phyloP scores from a whole-genome alignment of 78 protist genomes.

The Planoprotostelium fungivorum region DNA sequence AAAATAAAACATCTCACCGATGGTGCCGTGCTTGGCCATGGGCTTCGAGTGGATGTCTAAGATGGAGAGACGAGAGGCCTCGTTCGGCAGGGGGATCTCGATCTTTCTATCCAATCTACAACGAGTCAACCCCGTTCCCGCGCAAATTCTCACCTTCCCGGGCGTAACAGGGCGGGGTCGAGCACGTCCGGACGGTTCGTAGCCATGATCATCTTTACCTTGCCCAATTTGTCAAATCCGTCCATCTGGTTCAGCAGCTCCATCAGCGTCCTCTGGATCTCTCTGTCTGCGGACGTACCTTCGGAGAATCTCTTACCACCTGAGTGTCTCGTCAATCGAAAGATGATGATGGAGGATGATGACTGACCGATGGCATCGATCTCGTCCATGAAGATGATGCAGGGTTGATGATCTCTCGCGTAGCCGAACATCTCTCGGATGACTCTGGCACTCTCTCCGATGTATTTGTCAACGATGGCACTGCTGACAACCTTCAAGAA shows the following conservation, averaged over 20 bases:
- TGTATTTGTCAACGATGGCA: constrained; percentile 99
- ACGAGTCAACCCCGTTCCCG: constrained; percentile 16
- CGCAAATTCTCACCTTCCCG: constrained; percentile 80
- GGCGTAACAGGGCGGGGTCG: constrained; percentile 97
- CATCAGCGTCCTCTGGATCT: constrained; percentile 99
- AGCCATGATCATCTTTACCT: constrained; percentile 99
- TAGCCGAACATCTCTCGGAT: constrained; percentile 99
- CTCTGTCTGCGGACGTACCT: constrained; percentile 97
- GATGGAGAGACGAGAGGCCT: constrained; percentile 86
- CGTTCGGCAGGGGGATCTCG: constrained; percentile 99
- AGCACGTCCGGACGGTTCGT: constrained; percentile 98
- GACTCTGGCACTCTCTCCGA: constrained; percentile 98
- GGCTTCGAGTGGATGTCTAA: constrained; percentile 94
- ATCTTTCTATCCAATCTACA: constrained; percentile 73
- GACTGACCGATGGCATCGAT: constrained; percentile 97
- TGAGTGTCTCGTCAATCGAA: neutral
- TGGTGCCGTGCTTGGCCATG: constrained; percentile 91
- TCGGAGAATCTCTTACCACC: constrained; percentile 94
- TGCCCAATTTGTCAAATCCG: constrained; percentile 94
- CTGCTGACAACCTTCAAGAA: constrained; percentile 98
- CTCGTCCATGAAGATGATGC: constrained; percentile 99
- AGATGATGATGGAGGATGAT: neutral
- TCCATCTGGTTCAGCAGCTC: constrained; percentile 98
- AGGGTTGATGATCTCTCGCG: constrained; percentile 97
- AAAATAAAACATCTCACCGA: constrained; percentile 64